Conservation (phyloP, 306 rosid genomes). For the Hylodesmum podocarpum region DNA sequence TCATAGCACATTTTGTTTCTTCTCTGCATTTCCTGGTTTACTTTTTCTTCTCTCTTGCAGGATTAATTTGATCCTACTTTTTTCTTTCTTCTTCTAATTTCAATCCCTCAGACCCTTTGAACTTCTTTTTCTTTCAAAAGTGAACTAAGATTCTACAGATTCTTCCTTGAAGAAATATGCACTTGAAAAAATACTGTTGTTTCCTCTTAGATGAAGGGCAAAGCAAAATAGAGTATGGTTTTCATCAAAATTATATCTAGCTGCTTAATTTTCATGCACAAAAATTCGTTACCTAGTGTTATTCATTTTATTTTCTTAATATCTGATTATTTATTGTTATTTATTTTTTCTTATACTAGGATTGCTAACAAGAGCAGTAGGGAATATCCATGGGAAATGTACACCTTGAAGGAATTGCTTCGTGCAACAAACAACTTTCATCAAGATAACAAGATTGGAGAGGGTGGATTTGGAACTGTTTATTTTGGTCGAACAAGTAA, state of each 20-base stretch:
- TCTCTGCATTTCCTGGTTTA: conserved; percentile 42
- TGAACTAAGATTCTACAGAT: not conserved
- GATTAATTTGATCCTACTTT: conserved; percentile 24
- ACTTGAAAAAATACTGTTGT: conserved; percentile 50
- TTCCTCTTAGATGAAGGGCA: conserved; percentile 34
- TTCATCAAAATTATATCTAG: not conserved
- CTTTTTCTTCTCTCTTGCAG: conserved; percentile 24
- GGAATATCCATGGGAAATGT: conserved; percentile 77
- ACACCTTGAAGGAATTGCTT: conserved; percentile 72
- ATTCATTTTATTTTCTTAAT: not conserved
- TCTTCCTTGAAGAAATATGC: conserved; percentile 37
- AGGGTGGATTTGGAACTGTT: conserved; percentile 88
- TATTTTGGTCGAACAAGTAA: conserved; percentile 70
- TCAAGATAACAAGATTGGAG: conserved; percentile 73
- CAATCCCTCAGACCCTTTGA: not conserved
- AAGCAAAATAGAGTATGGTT: conserved; percentile 36
- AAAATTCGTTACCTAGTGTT: not conserved
- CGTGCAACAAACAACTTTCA: conserved; percentile 73
- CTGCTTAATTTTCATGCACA: not conserved
- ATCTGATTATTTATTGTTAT: too few species aligned
- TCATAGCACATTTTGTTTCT: conserved; percentile 35
- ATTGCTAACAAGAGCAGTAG: conserved; percentile 31
- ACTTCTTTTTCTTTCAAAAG: not conserved
- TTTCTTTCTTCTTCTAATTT: conserved; percentile 10
- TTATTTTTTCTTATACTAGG: not conserved